These are phyloP conservation scores for Paragyromitra xinjiangensis DNA, from an alignment of 495 filamentous ascomycete species.

Conservation along the genomic window DNA sequence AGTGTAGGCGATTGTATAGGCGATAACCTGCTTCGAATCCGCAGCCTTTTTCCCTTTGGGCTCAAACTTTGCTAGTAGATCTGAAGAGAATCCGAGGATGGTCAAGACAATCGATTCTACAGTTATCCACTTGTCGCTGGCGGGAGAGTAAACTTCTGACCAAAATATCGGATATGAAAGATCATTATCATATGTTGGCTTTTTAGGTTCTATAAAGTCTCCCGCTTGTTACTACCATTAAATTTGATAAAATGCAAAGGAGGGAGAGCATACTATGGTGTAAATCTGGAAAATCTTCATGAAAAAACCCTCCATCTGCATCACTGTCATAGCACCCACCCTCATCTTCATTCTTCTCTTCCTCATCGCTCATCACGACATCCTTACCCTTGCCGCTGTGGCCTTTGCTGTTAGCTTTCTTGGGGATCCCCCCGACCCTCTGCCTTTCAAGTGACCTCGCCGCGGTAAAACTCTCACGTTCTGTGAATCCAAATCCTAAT, in stretches of 20 bases:
- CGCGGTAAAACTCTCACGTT: constrained; percentile 72
- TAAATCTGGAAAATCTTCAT: constrained; percentile 47
- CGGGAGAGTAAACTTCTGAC: constrained; percentile 85
- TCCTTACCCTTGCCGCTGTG: neutral
- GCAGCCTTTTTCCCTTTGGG: constrained; percentile 82
- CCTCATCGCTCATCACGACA: neutral
- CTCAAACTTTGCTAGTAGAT: constrained; percentile 79
- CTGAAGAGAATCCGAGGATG: constrained; percentile 71
- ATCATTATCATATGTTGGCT: constrained; percentile 68
- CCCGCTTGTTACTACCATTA: constrained; percentile 42
- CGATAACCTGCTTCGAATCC: constrained; percentile 85
- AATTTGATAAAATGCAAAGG: constrained; percentile 27
- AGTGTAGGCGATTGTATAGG: constrained; percentile 89
- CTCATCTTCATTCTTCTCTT: neutral
- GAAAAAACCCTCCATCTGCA: constrained; percentile 18
- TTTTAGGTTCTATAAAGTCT: constrained; percentile 28
- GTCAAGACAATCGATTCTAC: constrained; percentile 78
- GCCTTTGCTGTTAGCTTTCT: neutral
- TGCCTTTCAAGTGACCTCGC: constrained; percentile 48
- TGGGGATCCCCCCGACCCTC: constrained; percentile 9
- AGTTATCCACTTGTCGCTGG: constrained; percentile 77
- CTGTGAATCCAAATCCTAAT: constrained; percentile 89
- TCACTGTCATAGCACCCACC: constrained; percentile 18
- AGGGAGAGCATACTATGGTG: constrained; percentile 42
- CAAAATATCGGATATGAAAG: constrained; percentile 89